A percentile compares a stretch with the other conserved stretches of the same genome.
These are phyloP conservation scores for Allantophomopsis cytisporea DNA, from an alignment of 2,329 filamentous ascomycete species.

Conservation along the genomic window DNA sequence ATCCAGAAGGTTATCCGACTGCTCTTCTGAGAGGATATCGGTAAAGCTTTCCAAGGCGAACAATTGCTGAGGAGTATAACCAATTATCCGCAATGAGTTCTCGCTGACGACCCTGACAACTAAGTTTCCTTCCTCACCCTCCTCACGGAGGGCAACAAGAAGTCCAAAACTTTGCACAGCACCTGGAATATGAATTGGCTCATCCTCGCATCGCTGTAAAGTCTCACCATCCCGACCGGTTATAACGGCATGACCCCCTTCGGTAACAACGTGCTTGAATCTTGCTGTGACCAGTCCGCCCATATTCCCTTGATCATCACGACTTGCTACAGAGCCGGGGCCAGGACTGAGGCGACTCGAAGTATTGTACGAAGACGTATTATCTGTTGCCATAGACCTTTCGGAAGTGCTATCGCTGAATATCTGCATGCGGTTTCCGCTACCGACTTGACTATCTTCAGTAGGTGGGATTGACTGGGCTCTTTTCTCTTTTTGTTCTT, in stretches of 20 bases:
- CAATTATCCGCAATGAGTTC: constrained; percentile 63
- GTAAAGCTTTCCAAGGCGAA: constrained; percentile 65
- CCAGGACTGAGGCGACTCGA: no score
- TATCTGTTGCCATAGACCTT: constrained; percentile 1
- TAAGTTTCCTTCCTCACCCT: constrained; percentile 47
- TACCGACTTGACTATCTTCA: constrained; percentile 4
- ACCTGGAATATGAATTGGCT: constrained; percentile 79
- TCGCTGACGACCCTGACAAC: constrained; percentile 66
- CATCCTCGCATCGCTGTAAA: constrained; percentile 75
- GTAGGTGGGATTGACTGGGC: constrained; percentile 5
- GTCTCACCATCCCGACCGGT: constrained; percentile 61
- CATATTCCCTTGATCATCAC: background rate
- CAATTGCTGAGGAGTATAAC: constrained; percentile 62
- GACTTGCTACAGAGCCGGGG: no score
- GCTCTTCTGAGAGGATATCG: constrained; percentile 75
- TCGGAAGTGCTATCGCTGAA: constrained; percentile 14
- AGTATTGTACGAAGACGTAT: no score
- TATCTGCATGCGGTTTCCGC: constrained; percentile 9
- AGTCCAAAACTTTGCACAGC: constrained; percentile 71
- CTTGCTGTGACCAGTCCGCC: constrained; percentile 46
- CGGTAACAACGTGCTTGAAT: constrained; percentile 66
- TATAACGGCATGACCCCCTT: constrained; percentile 70
- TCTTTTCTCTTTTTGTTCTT: constrained; percentile 4
- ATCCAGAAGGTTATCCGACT: constrained; percentile 70
- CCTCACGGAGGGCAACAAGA: constrained; percentile 61